Evolutionary conservation across 1,284 basidiomycete genomes (phyloP).

Genomic region (Irpex sp.): DNA sequence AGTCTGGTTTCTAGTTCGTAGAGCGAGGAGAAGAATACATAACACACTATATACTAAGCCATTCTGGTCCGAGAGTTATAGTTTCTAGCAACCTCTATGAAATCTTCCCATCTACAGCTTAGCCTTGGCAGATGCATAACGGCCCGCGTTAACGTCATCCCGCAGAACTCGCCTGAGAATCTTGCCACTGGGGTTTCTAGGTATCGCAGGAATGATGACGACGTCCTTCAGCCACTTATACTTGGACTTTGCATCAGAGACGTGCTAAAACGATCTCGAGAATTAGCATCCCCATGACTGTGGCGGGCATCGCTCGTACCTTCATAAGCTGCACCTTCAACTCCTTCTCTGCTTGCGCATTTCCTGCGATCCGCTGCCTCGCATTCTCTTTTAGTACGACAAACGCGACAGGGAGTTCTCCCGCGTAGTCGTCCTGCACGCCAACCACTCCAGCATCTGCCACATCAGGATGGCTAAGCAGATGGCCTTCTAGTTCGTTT

Average conservation of each 20-base stretch:
- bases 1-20: not conserved
- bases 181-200: constrained; percentile 18
- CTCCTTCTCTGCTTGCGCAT: constrained; percentile 32
- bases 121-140: not conserved
- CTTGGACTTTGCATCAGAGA: constrained; percentile 14
- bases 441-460: constrained; percentile 73
- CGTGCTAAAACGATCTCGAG: constrained; percentile 4
- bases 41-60: too few species aligned
- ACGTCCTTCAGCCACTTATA: constrained; percentile 17
- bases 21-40: too few species aligned
- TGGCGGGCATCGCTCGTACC: constrained; percentile 6
- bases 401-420: constrained; percentile 75
- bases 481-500: constrained; percentile 45
- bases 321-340: constrained; percentile 20
- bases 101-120: not conserved
- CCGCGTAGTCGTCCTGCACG: constrained; percentile 72
- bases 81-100: too few species aligned
- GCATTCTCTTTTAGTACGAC: constrained; percentile 51
- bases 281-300: not conserved
- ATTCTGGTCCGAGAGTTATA: too few species aligned
- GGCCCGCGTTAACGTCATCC: not conserved
- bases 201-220: constrained; percentile 14
- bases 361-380: constrained; percentile 31
- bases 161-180: constrained; percentile 13
- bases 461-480: constrained; percentile 70